Evolutionary conservation across 495 filamentous ascomycete species (phyloP), one percentile per base, ranked within the genome.

Genomic region (Amphirosellinia nigrospora): DNA sequence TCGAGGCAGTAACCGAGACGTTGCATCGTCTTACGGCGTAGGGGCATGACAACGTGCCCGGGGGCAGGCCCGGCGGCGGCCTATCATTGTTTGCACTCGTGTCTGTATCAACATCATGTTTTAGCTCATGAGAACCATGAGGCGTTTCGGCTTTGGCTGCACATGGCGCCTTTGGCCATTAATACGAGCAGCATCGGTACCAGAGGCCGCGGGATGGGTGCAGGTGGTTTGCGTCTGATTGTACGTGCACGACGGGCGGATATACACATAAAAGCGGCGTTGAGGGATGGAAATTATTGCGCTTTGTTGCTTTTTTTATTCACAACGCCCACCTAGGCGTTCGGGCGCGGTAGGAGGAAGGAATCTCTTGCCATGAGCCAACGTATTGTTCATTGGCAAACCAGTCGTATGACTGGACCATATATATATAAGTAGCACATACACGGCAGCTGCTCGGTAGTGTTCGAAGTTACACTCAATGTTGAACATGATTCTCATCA

Each of bases 181-280:
- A 64, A 58, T 64, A 63, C 60, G 68, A 58, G 60, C 48, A 71
- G 70, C 63, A 67, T 74, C 41, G 26, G 26, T 74, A 75, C 43
- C 28, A 48, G 36, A 43, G 67, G 67, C 67, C 28, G 34, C 41
- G 60, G 68, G 60, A 45, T 64, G 68, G 68, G 39, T 63, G 60
- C 32, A 39, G 48, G 53, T 64, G 60, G 30, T 36, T 26, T 69
- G 46, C 19, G 64, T 64, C 50, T 64, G 23, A 66, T 71, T 74
- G 72, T 76, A 75, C 62, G 74, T 76, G 72, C 69, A 67, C 75
- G 70, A 61, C 32, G 69, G 74, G 66, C 68, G 73, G 75, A 75
- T 70, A 75, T 77, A 79, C 73, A 78, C 72, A 78, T 76, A 78
- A 76, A 77, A 80, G 76, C 67, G 78, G 78, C 74, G 75, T 79